These are phyloP conservation scores for Eimeria necatrix DNA, from an alignment of 169 alveolate species.

Conservation along the genomic window DNA sequence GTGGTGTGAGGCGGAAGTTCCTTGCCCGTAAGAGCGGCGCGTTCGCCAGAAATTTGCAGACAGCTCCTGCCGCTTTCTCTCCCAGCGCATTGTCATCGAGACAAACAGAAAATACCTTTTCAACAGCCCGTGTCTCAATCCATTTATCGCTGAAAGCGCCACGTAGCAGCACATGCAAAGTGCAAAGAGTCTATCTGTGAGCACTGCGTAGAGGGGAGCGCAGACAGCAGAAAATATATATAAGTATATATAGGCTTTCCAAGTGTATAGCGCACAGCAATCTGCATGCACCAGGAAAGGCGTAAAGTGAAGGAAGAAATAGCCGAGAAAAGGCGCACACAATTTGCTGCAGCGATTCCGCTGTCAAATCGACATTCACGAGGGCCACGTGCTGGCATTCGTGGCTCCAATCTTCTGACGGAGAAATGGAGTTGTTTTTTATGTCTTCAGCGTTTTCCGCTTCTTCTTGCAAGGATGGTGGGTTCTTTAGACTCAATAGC, in stretches of 20 bases:
- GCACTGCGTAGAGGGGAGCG: too few relatives aligned
- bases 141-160: background rate
- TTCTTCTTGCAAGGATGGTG: too few relatives aligned
- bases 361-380: conserved; percentile 33
- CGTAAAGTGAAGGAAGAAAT: background rate
- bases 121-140: background rate
- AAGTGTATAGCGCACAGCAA: background rate
- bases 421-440: background rate
- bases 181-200: background rate
- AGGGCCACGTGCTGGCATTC: background rate
- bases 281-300: background rate
- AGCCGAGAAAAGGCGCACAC: conserved; percentile 8
- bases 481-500: too few relatives aligned
- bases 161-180: background rate
- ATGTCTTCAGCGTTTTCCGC: background rate
- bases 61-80: conserved; percentile 4
- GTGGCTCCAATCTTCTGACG: background rate
- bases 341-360: background rate
- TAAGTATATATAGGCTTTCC: too few relatives aligned
- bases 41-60: conserved; percentile 11
- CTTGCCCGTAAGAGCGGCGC: conserved; percentile 23
- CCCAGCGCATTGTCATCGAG: conserved; percentile 57
- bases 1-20: background rate
- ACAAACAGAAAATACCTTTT: background rate
- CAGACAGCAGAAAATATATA: too few relatives aligned